Conservation (phyloP, 495 filamentous ascomycete species). For the Neurospora tetraspora region DNA sequence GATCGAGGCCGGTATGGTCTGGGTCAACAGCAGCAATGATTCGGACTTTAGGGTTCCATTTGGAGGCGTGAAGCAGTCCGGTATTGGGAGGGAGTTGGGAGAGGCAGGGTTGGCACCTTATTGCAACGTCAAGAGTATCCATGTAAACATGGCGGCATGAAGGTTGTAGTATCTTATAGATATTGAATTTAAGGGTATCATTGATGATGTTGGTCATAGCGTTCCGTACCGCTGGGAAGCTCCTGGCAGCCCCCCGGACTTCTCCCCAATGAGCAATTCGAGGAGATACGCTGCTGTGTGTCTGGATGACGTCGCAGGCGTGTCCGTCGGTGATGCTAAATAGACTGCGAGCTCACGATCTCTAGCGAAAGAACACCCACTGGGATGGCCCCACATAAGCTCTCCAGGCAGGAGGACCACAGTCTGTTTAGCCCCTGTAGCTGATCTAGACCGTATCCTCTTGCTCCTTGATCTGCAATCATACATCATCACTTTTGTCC, state of each 20-base stretch:
- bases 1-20: constrained; percentile 93
- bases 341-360: neutral
- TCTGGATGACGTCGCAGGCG: neutral
- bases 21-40: constrained; percentile 86
- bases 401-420: neutral
- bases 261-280: neutral
- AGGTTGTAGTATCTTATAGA: neutral
- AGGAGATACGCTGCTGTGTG: neutral
- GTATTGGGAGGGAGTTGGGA: constrained; percentile 81
- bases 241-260: too few relatives aligned
- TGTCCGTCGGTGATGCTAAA: neutral
- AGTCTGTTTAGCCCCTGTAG: neutral
- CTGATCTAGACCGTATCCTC: neutral
- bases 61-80: constrained; percentile 91
- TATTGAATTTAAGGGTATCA: neutral
- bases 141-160: constrained; percentile 56
- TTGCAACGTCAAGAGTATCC: constrained; percentile 67
- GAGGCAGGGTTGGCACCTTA: constrained; percentile 80
- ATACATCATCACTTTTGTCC: neutral
- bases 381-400: neutral
- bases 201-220: neutral
- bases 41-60: constrained; percentile 71
- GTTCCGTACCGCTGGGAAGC: neutral
- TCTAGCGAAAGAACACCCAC: neutral
- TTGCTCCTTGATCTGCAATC: neutral